Conservation (phyloP, 2,329 filamentous ascomycete species). For the Monosporascus ibericus region DNA sequence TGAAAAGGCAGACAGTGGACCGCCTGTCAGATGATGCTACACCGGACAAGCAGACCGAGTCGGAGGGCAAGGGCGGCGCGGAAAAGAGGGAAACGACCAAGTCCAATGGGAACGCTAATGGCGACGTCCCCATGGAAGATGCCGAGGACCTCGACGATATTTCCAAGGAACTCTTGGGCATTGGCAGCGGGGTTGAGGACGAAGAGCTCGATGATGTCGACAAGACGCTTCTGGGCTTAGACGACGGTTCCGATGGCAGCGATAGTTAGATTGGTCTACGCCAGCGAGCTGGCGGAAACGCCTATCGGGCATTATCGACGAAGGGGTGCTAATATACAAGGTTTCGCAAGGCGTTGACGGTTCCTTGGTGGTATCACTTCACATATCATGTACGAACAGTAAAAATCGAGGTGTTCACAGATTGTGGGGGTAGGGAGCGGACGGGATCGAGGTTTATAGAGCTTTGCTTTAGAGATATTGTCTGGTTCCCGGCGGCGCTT, state of each 20-base stretch:
- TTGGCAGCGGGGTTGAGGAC: constrained; percentile 42
- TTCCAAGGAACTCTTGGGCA: constrained; percentile 44
- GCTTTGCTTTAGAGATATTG: too few relatives aligned
- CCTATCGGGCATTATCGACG: neutral
- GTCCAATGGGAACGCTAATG: constrained; percentile 32
- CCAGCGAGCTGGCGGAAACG: neutral
- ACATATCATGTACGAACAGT: too few relatives aligned
- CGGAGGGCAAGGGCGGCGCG: constrained; percentile 22
- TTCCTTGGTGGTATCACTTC: too few relatives aligned
- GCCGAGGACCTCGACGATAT: constrained; percentile 50
- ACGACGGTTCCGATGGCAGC: constrained; percentile 22
- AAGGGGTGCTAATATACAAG: neutral
- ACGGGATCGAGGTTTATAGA: too few relatives aligned
- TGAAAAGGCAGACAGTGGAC: constrained; percentile 33
- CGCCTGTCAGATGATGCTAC: constrained; percentile 18
- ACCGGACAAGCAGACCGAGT: constrained; percentile 19
- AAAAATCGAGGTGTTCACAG: too few relatives aligned
- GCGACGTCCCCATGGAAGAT: constrained; percentile 38
- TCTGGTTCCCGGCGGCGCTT: too few relatives aligned
- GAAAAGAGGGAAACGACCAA: constrained; percentile 24
- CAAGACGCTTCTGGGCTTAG: constrained; percentile 26
- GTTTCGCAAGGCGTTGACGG: neutral
- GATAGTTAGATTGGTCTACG: constrained; percentile 15
- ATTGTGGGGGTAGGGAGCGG: too few relatives aligned
- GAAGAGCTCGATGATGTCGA: constrained; percentile 31